These are phyloP conservation scores for Arbutus unedo DNA, from an alignment of 148 eudicot genomes.

Conservation along the genomic window DNA sequence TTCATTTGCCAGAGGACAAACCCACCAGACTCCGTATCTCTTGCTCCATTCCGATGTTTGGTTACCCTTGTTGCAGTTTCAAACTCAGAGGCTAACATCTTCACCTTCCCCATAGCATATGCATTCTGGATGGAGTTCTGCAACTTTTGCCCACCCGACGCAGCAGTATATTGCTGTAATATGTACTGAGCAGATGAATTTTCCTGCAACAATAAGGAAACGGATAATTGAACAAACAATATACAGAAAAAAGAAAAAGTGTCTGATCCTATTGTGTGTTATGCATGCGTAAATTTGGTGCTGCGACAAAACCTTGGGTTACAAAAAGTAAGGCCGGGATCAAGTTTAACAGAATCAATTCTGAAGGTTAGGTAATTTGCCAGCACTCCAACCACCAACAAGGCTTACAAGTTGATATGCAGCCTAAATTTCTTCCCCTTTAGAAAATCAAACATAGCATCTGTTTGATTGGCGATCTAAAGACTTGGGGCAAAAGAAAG, in stretches of 20 bases:
- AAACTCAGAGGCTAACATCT: constrained; percentile 50
- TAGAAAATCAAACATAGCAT: not conserved
- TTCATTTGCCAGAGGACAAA: constrained; percentile 65
- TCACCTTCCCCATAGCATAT: constrained; percentile 54
- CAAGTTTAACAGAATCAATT: constrained; percentile 6
- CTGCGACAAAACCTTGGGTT: not conserved
- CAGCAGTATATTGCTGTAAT: constrained; percentile 56
- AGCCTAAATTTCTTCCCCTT: constrained; percentile 27
- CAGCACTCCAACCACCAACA: not conserved
- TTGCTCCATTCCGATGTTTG: constrained; percentile 31
- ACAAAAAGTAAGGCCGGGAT: not conserved
- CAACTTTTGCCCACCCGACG: constrained; percentile 46
- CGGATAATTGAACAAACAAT: not conserved
- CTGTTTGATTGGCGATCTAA: not conserved
- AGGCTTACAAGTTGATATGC: not conserved
- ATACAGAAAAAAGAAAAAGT: not conserved
- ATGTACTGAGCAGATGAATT: constrained; percentile 57
- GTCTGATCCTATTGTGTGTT: not conserved
- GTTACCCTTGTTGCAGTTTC: constrained; percentile 43
- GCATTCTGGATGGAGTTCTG: constrained; percentile 45
- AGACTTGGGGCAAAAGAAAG: not conserved
- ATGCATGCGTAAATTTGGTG: not conserved
- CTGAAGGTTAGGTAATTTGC: not conserved
- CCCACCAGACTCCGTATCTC: constrained; percentile 52
- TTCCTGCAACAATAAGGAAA: constrained; percentile 32